phyloP scores from a whole-genome alignment of 495 filamentous ascomycete species.

The Tuber umbilicatum region DNA sequence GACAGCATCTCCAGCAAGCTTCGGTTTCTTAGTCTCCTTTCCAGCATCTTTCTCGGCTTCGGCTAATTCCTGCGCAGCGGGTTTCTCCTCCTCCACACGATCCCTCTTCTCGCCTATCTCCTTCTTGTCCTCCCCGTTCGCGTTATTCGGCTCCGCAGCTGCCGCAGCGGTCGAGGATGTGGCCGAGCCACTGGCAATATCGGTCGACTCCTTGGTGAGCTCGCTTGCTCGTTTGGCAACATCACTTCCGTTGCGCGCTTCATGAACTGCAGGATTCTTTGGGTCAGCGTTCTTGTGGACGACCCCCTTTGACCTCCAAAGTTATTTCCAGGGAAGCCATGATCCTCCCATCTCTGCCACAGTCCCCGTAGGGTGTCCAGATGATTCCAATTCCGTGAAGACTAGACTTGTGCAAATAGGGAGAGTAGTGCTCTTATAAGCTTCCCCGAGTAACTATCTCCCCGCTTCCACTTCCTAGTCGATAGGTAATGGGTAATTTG shows the following conservation, averaged over 20 bases:
- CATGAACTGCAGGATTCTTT: slow-evolving; percentile 54
- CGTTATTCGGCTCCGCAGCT: slow-evolving; percentile 41
- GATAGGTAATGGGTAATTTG: slow-evolving; percentile 2
- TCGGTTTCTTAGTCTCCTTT: slow-evolving; percentile 43
- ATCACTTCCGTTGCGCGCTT: slow-evolving; percentile 55
- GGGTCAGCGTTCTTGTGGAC: slow-evolving; percentile 55
- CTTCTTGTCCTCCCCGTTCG: slow-evolving; percentile 38
- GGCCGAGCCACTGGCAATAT: not conserved
- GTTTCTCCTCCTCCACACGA: slow-evolving; percentile 42
- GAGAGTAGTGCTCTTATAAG: slow-evolving; percentile 8
- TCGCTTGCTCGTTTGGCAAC: slow-evolving; percentile 57
- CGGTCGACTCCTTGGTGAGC: slow-evolving; percentile 42
- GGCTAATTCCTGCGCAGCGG: slow-evolving; percentile 21
- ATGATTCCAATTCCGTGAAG: slow-evolving; percentile 56
- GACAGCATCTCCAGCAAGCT: slow-evolving; percentile 33
- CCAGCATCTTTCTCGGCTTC: slow-evolving; percentile 44
- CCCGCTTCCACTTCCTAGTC: slow-evolving; percentile 3
- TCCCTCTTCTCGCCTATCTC: slow-evolving; percentile 42
- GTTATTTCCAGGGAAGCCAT: slow-evolving; percentile 54
- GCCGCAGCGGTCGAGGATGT: slow-evolving; percentile 11
- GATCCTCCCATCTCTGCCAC: slow-evolving; percentile 54
- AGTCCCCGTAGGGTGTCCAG: slow-evolving; percentile 50
- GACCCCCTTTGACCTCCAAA: slow-evolving; percentile 58
- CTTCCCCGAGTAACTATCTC: slow-evolving; percentile 20
- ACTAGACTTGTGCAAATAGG: slow-evolving; percentile 43